Percentiles rank a stretch among this genome's conserved stretches.
These are phyloP conservation scores for Penicillium riverlandense DNA, from an alignment of 495 filamentous ascomycete genomes.

Conservation along the genomic window DNA sequence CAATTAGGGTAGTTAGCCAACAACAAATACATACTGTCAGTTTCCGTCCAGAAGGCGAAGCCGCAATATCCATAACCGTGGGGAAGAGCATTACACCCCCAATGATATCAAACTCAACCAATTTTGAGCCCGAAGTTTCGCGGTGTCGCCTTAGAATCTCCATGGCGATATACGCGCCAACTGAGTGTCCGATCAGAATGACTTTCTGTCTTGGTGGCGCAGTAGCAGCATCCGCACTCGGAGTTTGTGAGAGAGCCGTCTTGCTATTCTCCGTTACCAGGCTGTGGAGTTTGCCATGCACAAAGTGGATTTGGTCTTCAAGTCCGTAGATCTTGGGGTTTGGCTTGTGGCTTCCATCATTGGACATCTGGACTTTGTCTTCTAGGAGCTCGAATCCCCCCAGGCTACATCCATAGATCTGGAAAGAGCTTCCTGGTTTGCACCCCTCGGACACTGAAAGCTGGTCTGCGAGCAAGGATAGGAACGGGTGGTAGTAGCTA, in stretches of 20 bases:
- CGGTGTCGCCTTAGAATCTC: constrained; percentile 57
- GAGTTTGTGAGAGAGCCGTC: not conserved
- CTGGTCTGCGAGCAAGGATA: constrained; percentile 40
- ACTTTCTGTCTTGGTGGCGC: constrained; percentile 35
- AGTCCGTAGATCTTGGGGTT: constrained; percentile 28
- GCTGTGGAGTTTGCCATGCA: constrained; percentile 23
- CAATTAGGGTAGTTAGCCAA: no score
- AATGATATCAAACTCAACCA: constrained; percentile 36
- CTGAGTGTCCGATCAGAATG: constrained; percentile 77
- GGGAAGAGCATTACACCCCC: constrained; percentile 69
- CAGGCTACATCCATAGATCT: constrained; percentile 64
- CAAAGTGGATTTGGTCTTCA: constrained; percentile 53
- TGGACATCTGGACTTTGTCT: not conserved
- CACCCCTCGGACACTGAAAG: not conserved
- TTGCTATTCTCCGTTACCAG: constrained; percentile 8
- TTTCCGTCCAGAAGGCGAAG: constrained; percentile 54
- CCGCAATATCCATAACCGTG: constrained; percentile 67
- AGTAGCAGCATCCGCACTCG: not conserved
- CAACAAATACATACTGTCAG: constrained; percentile 33
- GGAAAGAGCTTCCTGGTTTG: constrained; percentile 8
- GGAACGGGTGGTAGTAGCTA: constrained; percentile 70
- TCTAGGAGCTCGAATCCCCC: constrained; percentile 57
- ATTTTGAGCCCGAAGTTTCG: constrained; percentile 3
- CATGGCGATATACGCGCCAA: constrained; percentile 71
- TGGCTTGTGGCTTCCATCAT: constrained; percentile 1